Base-by-base conservation (phyloP, 2,329 filamentous ascomycete genomes). In the Pyrenophora graminea region DNA sequence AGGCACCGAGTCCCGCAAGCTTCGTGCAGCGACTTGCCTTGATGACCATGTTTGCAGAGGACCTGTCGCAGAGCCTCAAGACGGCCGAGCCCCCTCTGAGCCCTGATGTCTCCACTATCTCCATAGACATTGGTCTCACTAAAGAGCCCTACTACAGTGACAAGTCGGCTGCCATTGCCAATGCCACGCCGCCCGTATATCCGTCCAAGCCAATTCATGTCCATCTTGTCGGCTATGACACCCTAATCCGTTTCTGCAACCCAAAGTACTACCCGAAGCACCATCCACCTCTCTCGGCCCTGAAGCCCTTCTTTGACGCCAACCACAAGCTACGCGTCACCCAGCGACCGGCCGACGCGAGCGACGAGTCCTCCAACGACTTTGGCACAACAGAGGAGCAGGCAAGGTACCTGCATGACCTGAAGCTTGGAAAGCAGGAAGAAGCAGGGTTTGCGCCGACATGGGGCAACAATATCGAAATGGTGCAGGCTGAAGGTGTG, bases 151-250 rank as follows among this genome's bases (percentile, higher is more conserved):
- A 87, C 67, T 94, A 93, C 63, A 83, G 84, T 51, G 85, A 87
- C 64, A 93, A 93, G 74, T 83, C 84, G 6, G 59, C 65, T 10
- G 84, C 83, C 1, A 84, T 92, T 23, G 74, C 77, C 0, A 74
- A 75, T 45, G 66, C 59, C 36, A 48, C 37, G 10, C 66, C 74
- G 13, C 67, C 63, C 3, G 57, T 70, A 21, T 76, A 75, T 55
- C 63, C 74, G 0, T 64, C 64, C 15, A 55, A 64, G 6, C 74
- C 76, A 0, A 65, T 51, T 45, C 87, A 91, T 62, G 75, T 89
- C 3, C 89, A 89, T 63, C 80, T 92, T 2, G 82, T 85, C 1
- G 90, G 90, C 23, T 93, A 85, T 67, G 89, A 93, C 63, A 93
- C 89, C 0, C 74, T 92, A 6, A 83, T 88, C 13, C 82, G 89